These are phyloP conservation scores for Groenewaldozyma salmanticensis DNA, from an alignment of 805 yeast species.

Conservation along the genomic window DNA sequence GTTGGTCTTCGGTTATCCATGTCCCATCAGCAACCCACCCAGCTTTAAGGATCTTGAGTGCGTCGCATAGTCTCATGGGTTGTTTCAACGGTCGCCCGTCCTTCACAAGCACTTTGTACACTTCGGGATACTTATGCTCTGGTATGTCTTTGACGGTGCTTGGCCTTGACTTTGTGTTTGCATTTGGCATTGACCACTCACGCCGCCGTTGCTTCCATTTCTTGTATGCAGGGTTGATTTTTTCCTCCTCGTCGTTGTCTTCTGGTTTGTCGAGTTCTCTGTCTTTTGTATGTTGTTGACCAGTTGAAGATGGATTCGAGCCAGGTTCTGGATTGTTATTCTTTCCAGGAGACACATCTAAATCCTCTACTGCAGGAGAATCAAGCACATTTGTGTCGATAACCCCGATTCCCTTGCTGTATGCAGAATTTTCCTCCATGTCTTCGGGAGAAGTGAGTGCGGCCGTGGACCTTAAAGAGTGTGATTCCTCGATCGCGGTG, in stretches of 20 bases:
- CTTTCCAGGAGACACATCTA: too few relatives aligned
- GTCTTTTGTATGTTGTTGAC: too few relatives aligned
- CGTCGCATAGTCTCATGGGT: conserved; percentile 67
- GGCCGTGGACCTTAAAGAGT: too few relatives aligned
- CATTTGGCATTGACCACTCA: conserved; percentile 44
- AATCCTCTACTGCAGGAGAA: too few relatives aligned
- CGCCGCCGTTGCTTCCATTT: conserved; percentile 64
- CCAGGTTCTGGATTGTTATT: too few relatives aligned
- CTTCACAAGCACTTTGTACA: conserved; percentile 62
- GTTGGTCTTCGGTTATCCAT: conserved; percentile 37
- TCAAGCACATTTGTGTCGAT: too few relatives aligned
- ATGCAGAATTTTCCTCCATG: too few relatives aligned
- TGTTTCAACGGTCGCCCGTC: conserved; percentile 57
- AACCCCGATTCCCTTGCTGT: too few relatives aligned
- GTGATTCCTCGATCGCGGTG: too few relatives aligned
- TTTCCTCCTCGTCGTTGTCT: conserved; percentile 25
- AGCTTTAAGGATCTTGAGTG: conserved; percentile 58
- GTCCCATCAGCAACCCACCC: conserved; percentile 79
- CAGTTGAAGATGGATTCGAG: too few relatives aligned
- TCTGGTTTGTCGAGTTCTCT: too few relatives aligned
- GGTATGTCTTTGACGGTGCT: conserved; percentile 22
- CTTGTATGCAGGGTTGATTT: conserved; percentile 43
- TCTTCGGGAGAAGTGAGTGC: too few relatives aligned
- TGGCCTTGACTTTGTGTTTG: conserved; percentile 15
- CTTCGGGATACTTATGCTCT: conserved; percentile 27